Conservation (phyloP, 345 rosid species). For the Stellera chamaejasme region DNA sequence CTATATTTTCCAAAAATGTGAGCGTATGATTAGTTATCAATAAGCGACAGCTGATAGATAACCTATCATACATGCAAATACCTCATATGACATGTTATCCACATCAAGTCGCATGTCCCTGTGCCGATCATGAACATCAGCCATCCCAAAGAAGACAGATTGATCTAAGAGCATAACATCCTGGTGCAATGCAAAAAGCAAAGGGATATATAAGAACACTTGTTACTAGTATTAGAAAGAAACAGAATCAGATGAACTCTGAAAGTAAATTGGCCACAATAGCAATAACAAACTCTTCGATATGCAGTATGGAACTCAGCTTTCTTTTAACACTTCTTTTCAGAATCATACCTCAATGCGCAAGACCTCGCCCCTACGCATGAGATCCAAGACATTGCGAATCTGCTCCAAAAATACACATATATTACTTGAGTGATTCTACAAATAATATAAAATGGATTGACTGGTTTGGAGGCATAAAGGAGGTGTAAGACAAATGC, state of each 20-base stretch:
- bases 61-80: conserved; percentile 7
- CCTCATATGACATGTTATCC: conserved; percentile 98
- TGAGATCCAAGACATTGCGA: conserved; percentile 68
- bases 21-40: background rate
- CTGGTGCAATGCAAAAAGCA: conserved; percentile 27
- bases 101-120: conserved; percentile 97
- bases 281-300: background rate
- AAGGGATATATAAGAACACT: conserved; percentile 9
- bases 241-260: background rate
- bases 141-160: conserved; percentile 48
- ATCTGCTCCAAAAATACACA: conserved; percentile 34
- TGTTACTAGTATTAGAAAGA: background rate
- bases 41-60: background rate
- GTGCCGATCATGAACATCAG: conserved; percentile 67
- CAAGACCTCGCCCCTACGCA: conserved; percentile 78
- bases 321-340: background rate
- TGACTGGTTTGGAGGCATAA: background rate
- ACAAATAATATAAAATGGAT: background rate
- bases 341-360: conserved; percentile 56
- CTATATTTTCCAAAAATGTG: conserved; percentile 28
- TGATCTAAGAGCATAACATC: conserved; percentile 84
- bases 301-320: background rate
- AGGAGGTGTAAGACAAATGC: background rate
- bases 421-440: background rate
- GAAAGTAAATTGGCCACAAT: background rate